Conservation (phyloP, 2,329 filamentous ascomycete species). For the Exophiala lecanii-corni region DNA sequence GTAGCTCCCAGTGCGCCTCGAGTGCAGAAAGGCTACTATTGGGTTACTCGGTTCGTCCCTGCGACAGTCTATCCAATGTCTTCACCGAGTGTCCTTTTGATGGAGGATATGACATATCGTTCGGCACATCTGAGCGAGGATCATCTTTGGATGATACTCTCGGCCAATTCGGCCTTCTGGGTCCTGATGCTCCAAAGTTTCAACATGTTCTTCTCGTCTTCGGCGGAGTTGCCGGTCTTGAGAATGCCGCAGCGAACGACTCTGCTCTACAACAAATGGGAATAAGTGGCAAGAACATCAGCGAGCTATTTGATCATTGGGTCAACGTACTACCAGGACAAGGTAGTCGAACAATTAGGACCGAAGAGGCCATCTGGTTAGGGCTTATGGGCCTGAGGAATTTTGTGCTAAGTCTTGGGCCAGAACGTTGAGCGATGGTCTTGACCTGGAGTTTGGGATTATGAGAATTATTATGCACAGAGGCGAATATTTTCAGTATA, state of each 20-base stretch:
- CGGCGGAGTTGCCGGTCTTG: conserved; percentile 74
- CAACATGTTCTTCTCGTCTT: conserved; percentile 74
- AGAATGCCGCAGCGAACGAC: conserved; percentile 65
- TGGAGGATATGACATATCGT: conserved; percentile 74
- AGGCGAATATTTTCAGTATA: no score
- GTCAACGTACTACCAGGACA: conserved; percentile 75
- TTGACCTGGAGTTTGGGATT: no score
- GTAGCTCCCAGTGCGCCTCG: conserved; percentile 66
- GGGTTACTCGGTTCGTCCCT: conserved; percentile 70
- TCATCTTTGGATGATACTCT: conserved; percentile 39
- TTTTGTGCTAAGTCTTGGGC: conserved; percentile 37
- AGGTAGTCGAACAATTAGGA: conserved; percentile 75
- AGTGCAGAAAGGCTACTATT: conserved; percentile 76
- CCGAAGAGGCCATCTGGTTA: conserved; percentile 78
- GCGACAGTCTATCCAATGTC: conserved; percentile 62
- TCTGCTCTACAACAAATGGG: conserved; percentile 55
- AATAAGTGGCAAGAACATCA: conserved; percentile 59
- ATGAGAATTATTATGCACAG: no score
- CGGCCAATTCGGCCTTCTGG: conserved; percentile 34
- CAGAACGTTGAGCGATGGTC: background rate
- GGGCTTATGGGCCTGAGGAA: conserved; percentile 64
- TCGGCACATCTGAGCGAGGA: conserved; percentile 79
- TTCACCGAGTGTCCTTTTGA: conserved; percentile 73
- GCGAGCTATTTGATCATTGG: conserved; percentile 77
- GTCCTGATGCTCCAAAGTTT: conserved; percentile 36